A percentile compares a stretch with the other conserved stretches of the same genome.
Evolutionary conservation across 208 protist species (phyloP).

Genomic region (Wallacemonas sp.): DNA sequence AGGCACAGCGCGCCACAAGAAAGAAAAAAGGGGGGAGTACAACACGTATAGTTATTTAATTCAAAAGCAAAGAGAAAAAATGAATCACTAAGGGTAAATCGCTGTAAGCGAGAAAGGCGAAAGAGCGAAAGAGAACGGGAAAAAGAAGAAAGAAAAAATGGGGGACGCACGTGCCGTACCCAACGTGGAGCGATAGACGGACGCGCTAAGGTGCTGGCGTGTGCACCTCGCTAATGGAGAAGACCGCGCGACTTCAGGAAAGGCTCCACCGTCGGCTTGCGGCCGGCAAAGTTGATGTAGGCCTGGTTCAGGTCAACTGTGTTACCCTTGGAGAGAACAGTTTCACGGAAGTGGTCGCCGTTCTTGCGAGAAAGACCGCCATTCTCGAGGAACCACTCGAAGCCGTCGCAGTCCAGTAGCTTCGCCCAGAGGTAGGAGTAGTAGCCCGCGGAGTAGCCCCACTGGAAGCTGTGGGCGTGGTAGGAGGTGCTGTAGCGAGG

Average conservation of each 20-base stretch:
- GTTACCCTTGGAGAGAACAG: conserved; percentile 68
- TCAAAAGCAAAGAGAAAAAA: conserved; percentile 8
- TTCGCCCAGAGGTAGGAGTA: conserved; percentile 80
- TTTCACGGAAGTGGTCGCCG: conserved; percentile 68
- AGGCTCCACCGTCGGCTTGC: conserved; percentile 24
- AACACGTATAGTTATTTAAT: neutral
- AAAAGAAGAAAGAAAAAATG: conserved; percentile 3
- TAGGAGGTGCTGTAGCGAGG: conserved; percentile 48
- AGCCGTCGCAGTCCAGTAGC: conserved; percentile 67
- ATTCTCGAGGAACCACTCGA: conserved; percentile 70
- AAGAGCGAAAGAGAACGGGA: conserved; percentile 3
- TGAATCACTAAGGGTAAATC: neutral
- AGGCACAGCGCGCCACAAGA: conserved; percentile 2
- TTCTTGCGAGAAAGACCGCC: conserved; percentile 51
- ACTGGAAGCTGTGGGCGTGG: conserved; percentile 68
- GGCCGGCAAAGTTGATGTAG: conserved; percentile 44
- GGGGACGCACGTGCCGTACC: too few species aligned
- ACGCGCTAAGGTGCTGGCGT: conserved; percentile 1
- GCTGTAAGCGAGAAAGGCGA: neutral
- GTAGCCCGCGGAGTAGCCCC: conserved; percentile 77
- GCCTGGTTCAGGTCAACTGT: conserved; percentile 44
- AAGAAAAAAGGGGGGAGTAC: conserved; percentile 15
- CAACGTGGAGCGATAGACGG: too few species aligned
- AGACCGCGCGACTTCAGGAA: conserved; percentile 1
- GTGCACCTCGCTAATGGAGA: neutral